Evolutionary conservation across 768 basidiomycete genomes (phyloP).

Genomic region (Gautieria morchelliformis): DNA sequence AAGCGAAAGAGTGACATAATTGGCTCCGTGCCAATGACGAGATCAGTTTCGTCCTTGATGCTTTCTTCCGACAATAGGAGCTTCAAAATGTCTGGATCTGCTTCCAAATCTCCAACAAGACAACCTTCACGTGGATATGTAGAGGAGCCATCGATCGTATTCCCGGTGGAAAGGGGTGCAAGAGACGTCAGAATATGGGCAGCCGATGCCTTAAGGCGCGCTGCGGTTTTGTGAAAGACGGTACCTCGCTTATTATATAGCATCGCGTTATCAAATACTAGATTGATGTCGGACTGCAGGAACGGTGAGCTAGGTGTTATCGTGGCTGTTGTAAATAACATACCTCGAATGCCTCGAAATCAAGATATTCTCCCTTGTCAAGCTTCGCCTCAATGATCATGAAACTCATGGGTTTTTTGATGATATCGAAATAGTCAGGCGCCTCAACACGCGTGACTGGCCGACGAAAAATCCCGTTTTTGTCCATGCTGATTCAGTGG

Average conservation of each 20-base stretch:
- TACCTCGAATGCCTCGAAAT: slow-evolving; percentile 65
- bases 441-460: slow-evolving; percentile 75
- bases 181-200: slow-evolving; percentile 27
- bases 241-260: slow-evolving; percentile 78
- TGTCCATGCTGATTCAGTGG: slow-evolving; percentile 48
- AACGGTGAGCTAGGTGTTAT: not conserved
- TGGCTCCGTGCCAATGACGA: slow-evolving; percentile 48
- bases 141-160: not conserved
- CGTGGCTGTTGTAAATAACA: slow-evolving; percentile 6
- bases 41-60: slow-evolving; percentile 43
- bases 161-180: not conserved
- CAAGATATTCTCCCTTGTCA: slow-evolving; percentile 75
- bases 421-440: slow-evolving; percentile 84
- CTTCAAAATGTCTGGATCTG: slow-evolving; percentile 45
- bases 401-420: slow-evolving; percentile 87
- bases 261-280: slow-evolving; percentile 81
- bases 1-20: slow-evolving; percentile 59
- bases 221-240: slow-evolving; percentile 58
- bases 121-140: not conserved
- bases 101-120: slow-evolving; percentile 64
- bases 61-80: slow-evolving; percentile 44
- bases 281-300: slow-evolving; percentile 62
- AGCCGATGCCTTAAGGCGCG: slow-evolving; percentile 42
- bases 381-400: slow-evolving; percentile 71
- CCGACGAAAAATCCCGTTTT: slow-evolving; percentile 64